phyloP scores from a whole-genome alignment of 2,329 filamentous ascomycete species.

The Paraconiothyrium brasiliense region DNA sequence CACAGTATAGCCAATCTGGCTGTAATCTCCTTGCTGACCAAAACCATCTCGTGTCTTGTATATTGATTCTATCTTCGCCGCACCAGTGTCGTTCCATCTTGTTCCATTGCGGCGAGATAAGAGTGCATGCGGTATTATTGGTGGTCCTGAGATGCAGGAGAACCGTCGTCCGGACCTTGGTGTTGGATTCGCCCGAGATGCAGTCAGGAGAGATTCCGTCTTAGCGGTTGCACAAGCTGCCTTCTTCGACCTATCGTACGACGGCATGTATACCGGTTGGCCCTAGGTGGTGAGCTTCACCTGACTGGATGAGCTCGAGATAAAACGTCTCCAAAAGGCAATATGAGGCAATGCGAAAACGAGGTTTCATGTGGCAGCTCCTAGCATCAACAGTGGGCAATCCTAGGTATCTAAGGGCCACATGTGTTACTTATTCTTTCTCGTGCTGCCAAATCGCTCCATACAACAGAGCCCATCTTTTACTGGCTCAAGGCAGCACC shows the following conservation, averaged over 20 bases:
- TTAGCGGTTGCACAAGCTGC: constrained; percentile 12
- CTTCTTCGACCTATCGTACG: background rate
- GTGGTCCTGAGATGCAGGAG: background rate
- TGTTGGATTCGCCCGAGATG: background rate
- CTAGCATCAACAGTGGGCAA: background rate
- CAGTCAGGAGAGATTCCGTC: constrained; percentile 2
- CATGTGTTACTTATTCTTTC: too few species aligned
- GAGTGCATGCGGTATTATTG: constrained; percentile 8
- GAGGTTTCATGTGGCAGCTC: background rate
- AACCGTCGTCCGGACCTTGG: background rate
- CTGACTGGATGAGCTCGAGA: background rate
- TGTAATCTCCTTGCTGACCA: background rate
- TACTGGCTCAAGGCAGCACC: background rate
- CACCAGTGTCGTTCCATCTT: constrained; percentile 5
- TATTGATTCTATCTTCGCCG: constrained; percentile 8
- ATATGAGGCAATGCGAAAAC: background rate
- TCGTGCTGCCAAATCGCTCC: background rate
- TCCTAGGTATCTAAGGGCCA: too few species aligned
- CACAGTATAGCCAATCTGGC: constrained; percentile 13
- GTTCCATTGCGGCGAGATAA: constrained; percentile 8
- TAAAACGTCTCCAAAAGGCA: background rate
- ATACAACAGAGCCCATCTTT: background rate
- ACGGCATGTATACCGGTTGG: background rate
- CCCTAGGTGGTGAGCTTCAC: constrained; percentile 4
- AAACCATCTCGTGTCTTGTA: background rate